Conservation (phyloP, 2,329 filamentous ascomycete species). For the Alternaria metachromatica region DNA sequence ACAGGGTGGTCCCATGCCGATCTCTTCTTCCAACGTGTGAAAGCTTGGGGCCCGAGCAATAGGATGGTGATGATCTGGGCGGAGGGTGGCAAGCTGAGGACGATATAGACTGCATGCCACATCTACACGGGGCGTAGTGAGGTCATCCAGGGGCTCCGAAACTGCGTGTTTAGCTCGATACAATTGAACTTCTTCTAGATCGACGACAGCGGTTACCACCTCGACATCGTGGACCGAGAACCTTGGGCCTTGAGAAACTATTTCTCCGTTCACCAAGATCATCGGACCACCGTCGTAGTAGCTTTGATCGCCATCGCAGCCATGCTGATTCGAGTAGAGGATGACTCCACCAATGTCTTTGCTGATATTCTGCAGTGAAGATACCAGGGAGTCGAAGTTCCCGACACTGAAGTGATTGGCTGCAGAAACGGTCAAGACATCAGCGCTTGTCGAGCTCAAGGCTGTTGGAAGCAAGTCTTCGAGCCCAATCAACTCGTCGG, state of each 20-base stretch:
- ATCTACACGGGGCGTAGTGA: conserved; percentile 15
- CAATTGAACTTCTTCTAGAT: conserved; percentile 71
- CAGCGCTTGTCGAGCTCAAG: background rate
- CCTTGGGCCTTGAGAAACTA: conserved; percentile 70
- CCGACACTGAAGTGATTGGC: conserved; percentile 30
- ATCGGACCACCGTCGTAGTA: conserved; percentile 61
- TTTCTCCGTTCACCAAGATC: conserved; percentile 67
- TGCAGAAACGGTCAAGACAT: background rate
- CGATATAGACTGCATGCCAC: conserved; percentile 64
- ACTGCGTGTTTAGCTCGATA: conserved; percentile 64
- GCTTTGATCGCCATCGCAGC: conserved; percentile 51
- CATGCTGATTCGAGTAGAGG: conserved; percentile 64
- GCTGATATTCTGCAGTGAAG: background rate
- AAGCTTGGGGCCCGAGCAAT: conserved; percentile 39
- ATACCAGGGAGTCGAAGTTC: conserved; percentile 50
- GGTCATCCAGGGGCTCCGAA: background rate
- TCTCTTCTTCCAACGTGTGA: conserved; percentile 65
- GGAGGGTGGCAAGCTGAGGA: conserved; percentile 49
- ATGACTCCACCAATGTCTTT: background rate
- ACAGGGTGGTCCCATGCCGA: conserved; percentile 68
- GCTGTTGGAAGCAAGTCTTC: background rate
- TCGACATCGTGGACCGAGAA: conserved; percentile 66
- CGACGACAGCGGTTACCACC: conserved; percentile 63
- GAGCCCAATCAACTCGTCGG: background rate
- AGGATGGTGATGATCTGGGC: conserved; percentile 56